phyloP scores from a whole-genome alignment of 345 rosid genomes.

The Populus simonii region DNA sequence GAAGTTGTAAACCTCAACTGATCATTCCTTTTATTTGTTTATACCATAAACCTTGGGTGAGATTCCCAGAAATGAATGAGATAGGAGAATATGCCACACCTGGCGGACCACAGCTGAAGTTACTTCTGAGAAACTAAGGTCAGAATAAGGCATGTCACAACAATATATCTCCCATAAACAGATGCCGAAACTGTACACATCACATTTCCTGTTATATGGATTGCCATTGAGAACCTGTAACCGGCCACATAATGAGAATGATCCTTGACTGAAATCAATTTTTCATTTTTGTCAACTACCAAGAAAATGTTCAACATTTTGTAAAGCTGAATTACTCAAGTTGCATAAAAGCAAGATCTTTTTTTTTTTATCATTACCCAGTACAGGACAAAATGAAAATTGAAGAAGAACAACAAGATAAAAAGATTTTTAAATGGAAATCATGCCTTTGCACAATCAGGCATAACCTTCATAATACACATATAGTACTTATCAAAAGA shows the following conservation, averaged over 20 bases:
- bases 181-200: slow-evolving; percentile 93
- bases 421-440: not conserved
- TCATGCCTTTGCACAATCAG: not conserved
- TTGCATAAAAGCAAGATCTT: not conserved
- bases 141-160: slow-evolving; percentile 98
- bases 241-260: slow-evolving; percentile 19
- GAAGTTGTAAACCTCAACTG: not conserved
- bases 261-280: slow-evolving; percentile 7
- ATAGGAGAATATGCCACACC: slow-evolving; percentile 34
- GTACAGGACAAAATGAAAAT: not conserved
- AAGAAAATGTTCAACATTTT: not conserved
- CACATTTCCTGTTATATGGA: slow-evolving; percentile 94
- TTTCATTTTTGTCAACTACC: not conserved
- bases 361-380: slow-evolving; percentile 2
- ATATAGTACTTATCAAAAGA: not conserved
- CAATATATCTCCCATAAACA: slow-evolving; percentile 98
- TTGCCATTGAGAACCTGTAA: slow-evolving; percentile 90
- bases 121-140: slow-evolving; percentile 91
- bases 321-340: not conserved
- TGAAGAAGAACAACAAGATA: not conserved
- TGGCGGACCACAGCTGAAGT: slow-evolving; percentile 96
- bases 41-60: not conserved
- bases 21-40: not conserved
- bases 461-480: not conserved
- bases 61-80: not conserved